Conservation (phyloP, 176 grass and related monocot genomes). For the Metroxylon sagu region DNA sequence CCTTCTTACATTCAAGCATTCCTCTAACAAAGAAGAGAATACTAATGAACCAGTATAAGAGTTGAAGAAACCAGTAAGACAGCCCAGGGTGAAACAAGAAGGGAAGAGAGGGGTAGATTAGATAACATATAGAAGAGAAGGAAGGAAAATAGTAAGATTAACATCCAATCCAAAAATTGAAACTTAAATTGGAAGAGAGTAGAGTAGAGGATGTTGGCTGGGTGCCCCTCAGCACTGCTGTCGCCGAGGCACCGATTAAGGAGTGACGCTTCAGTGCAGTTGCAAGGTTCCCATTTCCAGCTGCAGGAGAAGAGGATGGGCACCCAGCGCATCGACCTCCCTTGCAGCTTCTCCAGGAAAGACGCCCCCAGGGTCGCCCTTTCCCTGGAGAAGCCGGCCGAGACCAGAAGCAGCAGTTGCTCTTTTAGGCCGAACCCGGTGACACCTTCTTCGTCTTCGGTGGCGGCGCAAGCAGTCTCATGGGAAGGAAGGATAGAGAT, state of each 20-base stretch:
- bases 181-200: conserved; percentile 5
- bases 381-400: conserved; percentile 32
- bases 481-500: conserved; percentile 43
- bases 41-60: no score
- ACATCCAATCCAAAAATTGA: background rate
- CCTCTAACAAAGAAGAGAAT: no score
- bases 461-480: conserved; percentile 40
- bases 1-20: no score
- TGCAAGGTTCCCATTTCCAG: conserved; percentile 18
- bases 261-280: conserved; percentile 31
- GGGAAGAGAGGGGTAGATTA: no score
- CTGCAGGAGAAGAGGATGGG: conserved; percentile 45
- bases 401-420: conserved; percentile 35
- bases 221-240: conserved; percentile 47
- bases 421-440: conserved; percentile 47
- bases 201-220: conserved; percentile 88
- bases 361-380: conserved; percentile 23
- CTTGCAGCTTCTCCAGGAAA: conserved; percentile 64
- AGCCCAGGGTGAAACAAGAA: no score
- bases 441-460: conserved; percentile 13
- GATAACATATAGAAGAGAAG: background rate
- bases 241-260: conserved; percentile 74
- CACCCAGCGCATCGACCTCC: conserved; percentile 75
- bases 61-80: no score
- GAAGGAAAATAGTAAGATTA: background rate